A percentile compares a stretch with the other conserved stretches of the same genome.
Evolutionary conservation across 140 eudicot species (phyloP).

Genomic region (Bidens hawaiensis): DNA sequence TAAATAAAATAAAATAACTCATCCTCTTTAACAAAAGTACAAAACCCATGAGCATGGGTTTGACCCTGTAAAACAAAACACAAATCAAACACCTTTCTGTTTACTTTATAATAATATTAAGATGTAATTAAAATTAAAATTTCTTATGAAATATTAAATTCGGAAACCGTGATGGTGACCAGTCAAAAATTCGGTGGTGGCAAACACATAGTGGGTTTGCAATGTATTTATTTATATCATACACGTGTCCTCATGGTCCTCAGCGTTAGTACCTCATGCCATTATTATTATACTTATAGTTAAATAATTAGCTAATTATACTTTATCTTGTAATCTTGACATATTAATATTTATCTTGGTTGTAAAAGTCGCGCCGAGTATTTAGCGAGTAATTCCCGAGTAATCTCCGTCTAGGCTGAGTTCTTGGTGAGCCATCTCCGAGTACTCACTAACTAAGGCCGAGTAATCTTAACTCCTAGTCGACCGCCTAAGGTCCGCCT

Average conservation of each 20-base stretch:
- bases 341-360: background rate
- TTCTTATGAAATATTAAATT: background rate
- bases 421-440: too few species aligned
- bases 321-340: background rate
- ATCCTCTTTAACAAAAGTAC: too few species aligned
- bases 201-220: constrained; percentile 10
- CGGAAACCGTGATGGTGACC: constrained; percentile 13
- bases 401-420: too few species aligned
- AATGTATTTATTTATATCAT: constrained; percentile 14
- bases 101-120: background rate
- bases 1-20: too few species aligned
- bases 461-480: too few species aligned
- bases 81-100: background rate
- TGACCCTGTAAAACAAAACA: background rate
- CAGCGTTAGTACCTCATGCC: background rate
- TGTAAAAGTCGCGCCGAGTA: too few species aligned
- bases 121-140: constrained; percentile 2
- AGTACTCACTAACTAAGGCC: too few species aligned
- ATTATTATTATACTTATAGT: background rate
- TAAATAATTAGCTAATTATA: background rate
- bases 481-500: too few species aligned
- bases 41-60: background rate
- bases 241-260: constrained; percentile 12
- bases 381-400: too few species aligned
- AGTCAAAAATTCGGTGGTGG: constrained; percentile 21